Conservation (phyloP, 768 basidiomycete genomes). For the Collybia sordida region DNA sequence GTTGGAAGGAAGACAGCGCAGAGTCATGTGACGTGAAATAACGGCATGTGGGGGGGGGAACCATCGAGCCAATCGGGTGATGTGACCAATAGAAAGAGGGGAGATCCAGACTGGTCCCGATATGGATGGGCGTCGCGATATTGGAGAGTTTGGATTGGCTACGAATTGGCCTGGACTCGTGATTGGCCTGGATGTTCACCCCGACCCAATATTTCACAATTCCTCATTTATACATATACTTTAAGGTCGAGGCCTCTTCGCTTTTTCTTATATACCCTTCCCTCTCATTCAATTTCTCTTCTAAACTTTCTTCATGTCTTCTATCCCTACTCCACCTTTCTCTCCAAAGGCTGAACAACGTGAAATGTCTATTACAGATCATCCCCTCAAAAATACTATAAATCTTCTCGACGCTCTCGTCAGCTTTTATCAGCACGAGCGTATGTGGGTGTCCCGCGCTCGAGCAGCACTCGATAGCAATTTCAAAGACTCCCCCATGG, state of each 20-base stretch:
- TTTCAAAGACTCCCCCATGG: not conserved
- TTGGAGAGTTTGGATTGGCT: conserved; percentile 18
- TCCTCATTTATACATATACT: not conserved
- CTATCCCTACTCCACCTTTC: conserved; percentile 33
- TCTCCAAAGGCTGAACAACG: conserved; percentile 26
- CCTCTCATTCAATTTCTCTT: conserved; percentile 10
- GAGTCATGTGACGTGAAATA: too few relatives aligned
- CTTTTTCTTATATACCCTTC: conserved; percentile 7
- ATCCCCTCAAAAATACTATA: conserved; percentile 46
- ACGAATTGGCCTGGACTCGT: conserved; percentile 6
- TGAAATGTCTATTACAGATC: conserved; percentile 20
- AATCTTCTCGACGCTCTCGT: conserved; percentile 64
- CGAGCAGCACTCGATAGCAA: conserved; percentile 53
- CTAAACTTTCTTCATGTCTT: conserved; percentile 25
- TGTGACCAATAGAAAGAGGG: too few relatives aligned
- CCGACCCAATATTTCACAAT: not conserved
- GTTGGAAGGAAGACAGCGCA: too few relatives aligned
- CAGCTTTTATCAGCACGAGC: conserved; percentile 68
- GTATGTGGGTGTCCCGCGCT: conserved; percentile 69
- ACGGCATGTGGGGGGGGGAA: too few relatives aligned
- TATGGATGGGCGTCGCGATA: too few relatives aligned
- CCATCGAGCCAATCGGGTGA: too few relatives aligned
- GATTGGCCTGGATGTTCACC: conserved; percentile 17
- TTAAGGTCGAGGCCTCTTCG: conserved; percentile 9
- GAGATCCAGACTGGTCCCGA: too few relatives aligned